These are phyloP conservation scores for Fraxinus sp. DNA, from an alignment of 305 asterid species.

Conservation along the genomic window DNA sequence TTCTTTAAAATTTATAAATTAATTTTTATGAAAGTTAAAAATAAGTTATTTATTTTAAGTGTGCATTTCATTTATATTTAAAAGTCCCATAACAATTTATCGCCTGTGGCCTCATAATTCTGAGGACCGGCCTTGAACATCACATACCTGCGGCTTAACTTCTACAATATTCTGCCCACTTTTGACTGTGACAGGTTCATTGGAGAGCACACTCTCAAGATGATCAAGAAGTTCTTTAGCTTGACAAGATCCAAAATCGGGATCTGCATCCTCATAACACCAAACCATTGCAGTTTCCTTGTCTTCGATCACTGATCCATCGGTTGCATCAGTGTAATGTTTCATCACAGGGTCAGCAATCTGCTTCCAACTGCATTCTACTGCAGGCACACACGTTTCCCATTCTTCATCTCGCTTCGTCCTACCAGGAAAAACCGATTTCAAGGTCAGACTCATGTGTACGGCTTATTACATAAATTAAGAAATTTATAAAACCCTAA, in stretches of 20 bases:
- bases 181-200: constrained; percentile 84
- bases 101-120: no score
- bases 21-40: no score
- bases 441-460: neutral
- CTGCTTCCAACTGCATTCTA: constrained; percentile 84
- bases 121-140: neutral
- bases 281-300: constrained; percentile 82
- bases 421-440: constrained; percentile 35
- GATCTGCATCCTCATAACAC: constrained; percentile 88
- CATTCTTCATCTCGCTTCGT: constrained; percentile 64
- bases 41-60: no score
- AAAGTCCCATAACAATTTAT: no score
- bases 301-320: constrained; percentile 70
- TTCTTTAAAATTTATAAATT: no score
- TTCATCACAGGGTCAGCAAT: constrained; percentile 86
- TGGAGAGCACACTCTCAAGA: constrained; percentile 79
- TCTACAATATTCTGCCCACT: constrained; percentile 73
- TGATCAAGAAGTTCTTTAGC: constrained; percentile 91
- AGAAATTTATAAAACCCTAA: neutral
- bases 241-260: constrained; percentile 85
- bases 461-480: neutral
- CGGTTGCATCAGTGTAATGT: constrained; percentile 81
- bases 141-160: constrained; percentile 79
- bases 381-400: constrained; percentile 69
- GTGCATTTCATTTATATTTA: no score